Base-by-base conservation (phyloP, 371 early-diverging fungal genomes). In the Mucor plumbeus region DNA sequence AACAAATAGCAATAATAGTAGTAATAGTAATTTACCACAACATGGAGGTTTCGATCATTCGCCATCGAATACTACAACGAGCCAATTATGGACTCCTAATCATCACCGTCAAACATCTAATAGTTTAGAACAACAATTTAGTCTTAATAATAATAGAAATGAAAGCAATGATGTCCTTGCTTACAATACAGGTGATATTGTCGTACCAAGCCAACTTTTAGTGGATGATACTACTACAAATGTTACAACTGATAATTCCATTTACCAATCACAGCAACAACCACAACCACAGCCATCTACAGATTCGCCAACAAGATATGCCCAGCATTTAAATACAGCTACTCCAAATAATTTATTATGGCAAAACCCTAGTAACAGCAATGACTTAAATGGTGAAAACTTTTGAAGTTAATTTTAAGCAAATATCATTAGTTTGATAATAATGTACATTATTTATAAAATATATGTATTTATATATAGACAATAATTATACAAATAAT, bases 181-280 rank as follows among this genome's bases (percentile, higher is more conserved):
- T 0, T 63, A 63, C 31, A 54, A 63, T 54, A 34, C 14, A 5
- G 31, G 41, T 13, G 54, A 63, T 13, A 63, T 63, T 40, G 33
- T 63, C 14, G 55, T 63, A 7, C 63, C 63, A n/a, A 63, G 63
- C 33, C 63, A 63, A 15, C 38, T 63, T n/a, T 26, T 59, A 15
- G 59, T 59, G 5, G 59, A 59, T 11, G 59, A 59, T 9, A 5
- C 56, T 19, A n/a, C 50, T 33, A 35, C 33, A 4, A 33, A 55
- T 14, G 31, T 38, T 10, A 7, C 59, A 31, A 7, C 41, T 26
- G 55, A 55, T 10, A 33, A 7, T n/a, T 6, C 55, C 35, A 55
- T 55, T 9, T 55, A 55, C 34, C 65, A 57, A 48, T 15, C 58
- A 10, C 43, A 57, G 10, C 7, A 19, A 38, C 59, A 41, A 5